These are phyloP conservation scores for thale cress (Arabidopsis thaliana) DNA, from an alignment of 345 rosid genomes.

Conservation along the genomic window TAIR10.1 NC_003075.7:9883501-9884000, in stretches of 20 bases:
- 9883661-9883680: slow-evolving; percentile 41
- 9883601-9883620: slow-evolving; percentile 8
- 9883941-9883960: slow-evolving; percentile 15
- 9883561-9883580: slow-evolving; percentile 37
- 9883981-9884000: not conserved
- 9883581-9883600: not conserved
- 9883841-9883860: not conserved
- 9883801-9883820: not conserved
- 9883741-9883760: slow-evolving; percentile 25
- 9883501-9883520: slow-evolving; percentile 39
- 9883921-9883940: not conserved
- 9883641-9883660: slow-evolving; percentile 39
- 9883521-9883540: slow-evolving; percentile 26
- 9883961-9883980: not conserved
- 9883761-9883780: slow-evolving; percentile 30
- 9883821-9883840: not conserved
- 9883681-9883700: slow-evolving; percentile 13
- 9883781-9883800: slow-evolving; percentile 20
- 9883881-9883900: not conserved
- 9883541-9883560: slow-evolving; percentile 15
- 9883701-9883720: not conserved
- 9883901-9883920: not conserved
- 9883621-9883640: slow-evolving; percentile 43
- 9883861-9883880: slow-evolving; percentile 14
- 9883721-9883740: not conserved